These are phyloP conservation scores for Capsicum pubescens DNA, from an alignment of 257 asterid species.

Conservation along the genomic window DNA sequence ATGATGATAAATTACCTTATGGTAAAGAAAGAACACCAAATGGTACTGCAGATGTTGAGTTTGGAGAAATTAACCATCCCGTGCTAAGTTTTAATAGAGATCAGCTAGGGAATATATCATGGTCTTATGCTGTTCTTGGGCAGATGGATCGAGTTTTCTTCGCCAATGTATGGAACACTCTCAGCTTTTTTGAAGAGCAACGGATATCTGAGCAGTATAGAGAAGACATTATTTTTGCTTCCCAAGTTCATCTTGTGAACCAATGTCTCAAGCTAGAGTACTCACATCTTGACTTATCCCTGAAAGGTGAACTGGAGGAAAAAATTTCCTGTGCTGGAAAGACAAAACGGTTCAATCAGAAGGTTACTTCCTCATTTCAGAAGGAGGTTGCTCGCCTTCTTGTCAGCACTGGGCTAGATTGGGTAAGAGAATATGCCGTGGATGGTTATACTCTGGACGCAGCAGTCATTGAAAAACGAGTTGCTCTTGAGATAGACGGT, in stretches of 20 bases:
- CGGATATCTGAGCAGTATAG: conserved; percentile 66
- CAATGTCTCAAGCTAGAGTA: conserved; percentile 75
- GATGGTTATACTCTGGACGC: conserved; percentile 93
- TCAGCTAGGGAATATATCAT: conserved; percentile 77
- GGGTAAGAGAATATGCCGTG: conserved; percentile 77
- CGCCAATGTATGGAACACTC: conserved; percentile 61
- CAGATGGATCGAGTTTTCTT: conserved; percentile 62
- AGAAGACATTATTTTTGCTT: conserved; percentile 81
- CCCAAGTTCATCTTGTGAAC: conserved; percentile 80
- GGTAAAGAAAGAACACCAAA: conserved; percentile 40
- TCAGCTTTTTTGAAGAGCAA: conserved; percentile 65
- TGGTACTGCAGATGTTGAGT: conserved; percentile 20
- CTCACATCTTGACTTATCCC: conserved; percentile 61
- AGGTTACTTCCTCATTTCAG: conserved; percentile 87
- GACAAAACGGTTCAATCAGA: conserved; percentile 80
- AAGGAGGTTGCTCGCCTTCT: conserved; percentile 93
- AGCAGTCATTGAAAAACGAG: conserved; percentile 67
- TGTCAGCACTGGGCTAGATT: conserved; percentile 84
- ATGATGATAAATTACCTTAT: conserved; percentile 39
- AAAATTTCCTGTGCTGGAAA: conserved; percentile 66
- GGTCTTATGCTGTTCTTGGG: conserved; percentile 96
- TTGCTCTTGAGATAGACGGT: conserved; percentile 94
- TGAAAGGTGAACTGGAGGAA: conserved; percentile 63
- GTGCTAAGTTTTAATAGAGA: conserved; percentile 61
- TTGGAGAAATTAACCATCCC: conserved; percentile 28